phyloP scores from a whole-genome alignment of 2,329 filamentous ascomycete species.

The Parastagonospora nodorum region DNA sequence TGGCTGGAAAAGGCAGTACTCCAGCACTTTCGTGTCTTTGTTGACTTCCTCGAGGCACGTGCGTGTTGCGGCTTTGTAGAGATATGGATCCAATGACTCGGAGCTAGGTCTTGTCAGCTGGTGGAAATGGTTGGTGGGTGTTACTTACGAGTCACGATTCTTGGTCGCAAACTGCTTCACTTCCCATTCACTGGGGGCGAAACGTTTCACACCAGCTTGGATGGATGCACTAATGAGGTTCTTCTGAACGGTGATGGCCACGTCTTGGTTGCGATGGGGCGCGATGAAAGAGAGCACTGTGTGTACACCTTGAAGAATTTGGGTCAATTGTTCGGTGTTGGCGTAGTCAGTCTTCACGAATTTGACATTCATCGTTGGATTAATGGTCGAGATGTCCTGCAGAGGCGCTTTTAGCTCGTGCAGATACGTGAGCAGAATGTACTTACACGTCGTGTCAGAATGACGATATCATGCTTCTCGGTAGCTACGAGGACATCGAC shows the following conservation, averaged over 20 bases:
- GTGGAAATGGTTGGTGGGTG: background rate
- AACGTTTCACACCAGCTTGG: constrained; percentile 26
- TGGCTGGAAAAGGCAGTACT: constrained; percentile 60
- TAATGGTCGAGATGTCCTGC: background rate
- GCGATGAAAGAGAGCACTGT: constrained; percentile 61
- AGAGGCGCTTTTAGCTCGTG: background rate
- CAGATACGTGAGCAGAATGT: too few species aligned
- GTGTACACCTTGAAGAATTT: constrained; percentile 52
- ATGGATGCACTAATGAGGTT: constrained; percentile 29
- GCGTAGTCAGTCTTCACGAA: constrained; percentile 6
- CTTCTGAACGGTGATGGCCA: constrained; percentile 13
- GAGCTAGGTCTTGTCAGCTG: constrained; percentile 11
- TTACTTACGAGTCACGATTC: constrained; percentile 29
- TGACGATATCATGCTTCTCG: constrained; percentile 56
- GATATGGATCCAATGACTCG: constrained; percentile 54
- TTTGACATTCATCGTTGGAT: background rate
- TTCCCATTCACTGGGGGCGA: constrained; percentile 31
- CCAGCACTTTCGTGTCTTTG: constrained; percentile 54
- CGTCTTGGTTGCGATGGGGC: constrained; percentile 23
- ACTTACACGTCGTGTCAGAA: constrained; percentile 49
- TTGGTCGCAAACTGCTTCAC: constrained; percentile 32
- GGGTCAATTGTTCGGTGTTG: constrained; percentile 3
- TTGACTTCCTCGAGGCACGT: constrained; percentile 59
- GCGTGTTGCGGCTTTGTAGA: constrained; percentile 53
- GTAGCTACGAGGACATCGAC: constrained; percentile 55